Conservation (phyloP, 805 yeast species). For the Wickerhamiella qilinensis region DNA sequence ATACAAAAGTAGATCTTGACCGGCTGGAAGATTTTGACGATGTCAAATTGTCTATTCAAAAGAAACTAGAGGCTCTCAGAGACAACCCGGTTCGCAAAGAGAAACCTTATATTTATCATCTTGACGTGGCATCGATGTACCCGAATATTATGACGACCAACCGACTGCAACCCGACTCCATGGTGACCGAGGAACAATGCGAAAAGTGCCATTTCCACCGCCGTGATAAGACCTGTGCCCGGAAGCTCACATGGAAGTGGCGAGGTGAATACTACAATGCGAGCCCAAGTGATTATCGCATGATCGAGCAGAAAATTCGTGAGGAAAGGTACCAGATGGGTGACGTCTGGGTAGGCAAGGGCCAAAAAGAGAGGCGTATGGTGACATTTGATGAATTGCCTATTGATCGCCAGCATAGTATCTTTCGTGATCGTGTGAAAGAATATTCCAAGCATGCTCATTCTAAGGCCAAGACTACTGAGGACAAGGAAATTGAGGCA, state of each 20-base stretch:
- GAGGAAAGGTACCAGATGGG: slow-evolving; percentile 36
- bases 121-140: slow-evolving; percentile 98
- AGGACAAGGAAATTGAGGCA: slow-evolving; percentile 77
- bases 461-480: slow-evolving; percentile 63
- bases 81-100: slow-evolving; percentile 51
- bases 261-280: slow-evolving; percentile 94
- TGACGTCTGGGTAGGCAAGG: background rate
- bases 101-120: slow-evolving; percentile 81
- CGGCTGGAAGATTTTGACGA: slow-evolving; percentile 60
- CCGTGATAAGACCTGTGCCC: slow-evolving; percentile 86
- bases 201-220: slow-evolving; percentile 95
- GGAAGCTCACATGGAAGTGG: slow-evolving; percentile 94
- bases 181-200: slow-evolving; percentile 88
- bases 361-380: background rate
- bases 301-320: slow-evolving; percentile 72
- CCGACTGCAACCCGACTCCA: slow-evolving; percentile 93
- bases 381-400: slow-evolving; percentile 56
- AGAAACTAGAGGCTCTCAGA: slow-evolving; percentile 41
- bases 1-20: slow-evolving; percentile 26
- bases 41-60: slow-evolving; percentile 41
- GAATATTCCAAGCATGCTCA: slow-evolving; percentile 80
- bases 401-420: slow-evolving; percentile 58
- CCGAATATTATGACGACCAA: slow-evolving; percentile 98
- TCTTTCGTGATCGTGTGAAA: slow-evolving; percentile 58
- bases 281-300: slow-evolving; percentile 73